Evolutionary conservation across 257 asterid species (phyloP).

Genomic region (Petunia axillaris): DNA sequence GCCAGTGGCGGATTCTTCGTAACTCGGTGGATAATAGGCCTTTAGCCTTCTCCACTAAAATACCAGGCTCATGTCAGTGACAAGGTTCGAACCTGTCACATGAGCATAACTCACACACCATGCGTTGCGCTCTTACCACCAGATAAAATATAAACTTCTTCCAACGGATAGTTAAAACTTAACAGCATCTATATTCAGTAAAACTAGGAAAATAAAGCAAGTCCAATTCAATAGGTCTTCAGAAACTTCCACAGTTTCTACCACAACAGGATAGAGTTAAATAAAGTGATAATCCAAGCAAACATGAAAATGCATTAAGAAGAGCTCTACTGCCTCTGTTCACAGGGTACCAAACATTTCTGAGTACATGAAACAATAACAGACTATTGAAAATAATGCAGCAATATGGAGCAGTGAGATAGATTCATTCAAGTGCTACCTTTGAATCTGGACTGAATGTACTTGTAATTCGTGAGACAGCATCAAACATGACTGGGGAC

Average conservation of each 20-base stretch:
- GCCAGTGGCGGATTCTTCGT: too few relatives aligned
- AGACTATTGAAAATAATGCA: not conserved
- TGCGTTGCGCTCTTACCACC: too few relatives aligned
- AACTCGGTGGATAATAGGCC: too few relatives aligned
- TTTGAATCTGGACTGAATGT: conserved; percentile 72
- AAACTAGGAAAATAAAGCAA: not conserved
- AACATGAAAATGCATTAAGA: conserved; percentile 6
- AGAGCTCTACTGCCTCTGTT: not conserved
- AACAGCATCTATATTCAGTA: not conserved
- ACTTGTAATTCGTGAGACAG: conserved; percentile 81
- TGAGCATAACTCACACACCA: too few relatives aligned
- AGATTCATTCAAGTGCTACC: conserved; percentile 44
- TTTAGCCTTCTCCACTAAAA: too few relatives aligned
- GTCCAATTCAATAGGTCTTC: not conserved
- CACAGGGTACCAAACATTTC: not conserved
- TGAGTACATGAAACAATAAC: conserved; percentile 7
- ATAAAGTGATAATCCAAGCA: not conserved
- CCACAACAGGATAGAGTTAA: not conserved
- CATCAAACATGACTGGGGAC: conserved; percentile 85
- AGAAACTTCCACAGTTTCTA: not conserved
- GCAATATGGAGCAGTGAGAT: conserved; percentile 19
- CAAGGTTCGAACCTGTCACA: too few relatives aligned
- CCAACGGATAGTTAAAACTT: not conserved
- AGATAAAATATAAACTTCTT: not conserved
- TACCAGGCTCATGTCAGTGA: too few relatives aligned